Evolutionary conservation across 306 rosid species (phyloP), one percentile per base, ranked within the genome.

Genomic region (Alnus glutinosa): DNA sequence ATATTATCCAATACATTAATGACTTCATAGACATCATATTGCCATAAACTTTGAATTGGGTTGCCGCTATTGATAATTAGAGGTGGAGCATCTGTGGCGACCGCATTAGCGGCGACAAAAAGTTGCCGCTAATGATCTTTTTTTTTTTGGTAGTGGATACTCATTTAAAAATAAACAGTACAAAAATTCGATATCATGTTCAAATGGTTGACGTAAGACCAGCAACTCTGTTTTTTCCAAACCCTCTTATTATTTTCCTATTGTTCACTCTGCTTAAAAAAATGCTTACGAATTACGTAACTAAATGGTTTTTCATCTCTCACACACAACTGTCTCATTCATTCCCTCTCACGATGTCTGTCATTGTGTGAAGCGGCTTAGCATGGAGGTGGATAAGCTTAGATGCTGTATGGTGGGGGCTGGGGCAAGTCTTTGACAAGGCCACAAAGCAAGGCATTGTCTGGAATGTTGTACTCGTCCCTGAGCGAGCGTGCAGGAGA

Each of bases 401-500:
- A 87, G 51, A 28, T 5, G 67, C 4, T 12, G 63, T 81, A 87
- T 1, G 88, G 76, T 1, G 72, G 9, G 10, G 96, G 96, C 85
- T 28, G 79, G 48, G 96, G 88, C 71, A 91, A 18, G 36, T 3
- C 66, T 80, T 74, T 82, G 36, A 86, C 85, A 7, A 12, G 1
- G 50, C 93, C 96, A 74, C 96, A 91, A 5, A 83, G 23, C 58
- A 89, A 72, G 36, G 54, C 16, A 12, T 1, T 64, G 0, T 78
- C 84, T 4, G 92, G 96, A 1, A 89, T 61, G 54, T 85, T 88
- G 89, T 88, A 88, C 86, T 91, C 93, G 15, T 91, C 91, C 68
- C 92, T 88, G 7, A 86, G 85, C 3, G 96, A 89, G 14, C 85
- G 75, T 13, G 76, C 88, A 1, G 85, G 81, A 2, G 89, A 83